Percentiles rank a stretch among this genome's conserved stretches.
These are phyloP conservation scores for Gypsophila paniculata DNA, from an alignment of 179 eudicot genomes.

Conservation along the genomic window DNA sequence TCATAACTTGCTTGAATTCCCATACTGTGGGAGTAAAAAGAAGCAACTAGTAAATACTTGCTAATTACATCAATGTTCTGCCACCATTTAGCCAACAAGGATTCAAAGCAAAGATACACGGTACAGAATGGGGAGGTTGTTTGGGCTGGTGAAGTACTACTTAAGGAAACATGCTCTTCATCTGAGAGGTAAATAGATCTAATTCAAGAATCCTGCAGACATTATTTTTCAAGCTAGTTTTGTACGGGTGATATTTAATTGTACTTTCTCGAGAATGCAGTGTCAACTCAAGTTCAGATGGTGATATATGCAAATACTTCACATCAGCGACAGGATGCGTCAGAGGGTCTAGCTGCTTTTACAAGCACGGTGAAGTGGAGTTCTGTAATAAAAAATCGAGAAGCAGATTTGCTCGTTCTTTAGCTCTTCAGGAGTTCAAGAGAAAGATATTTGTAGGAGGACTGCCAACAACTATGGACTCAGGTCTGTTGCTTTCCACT, in stretches of 20 bases:
- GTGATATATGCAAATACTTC: constrained; percentile 34
- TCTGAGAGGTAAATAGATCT: constrained; percentile 30
- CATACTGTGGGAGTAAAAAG: neutral
- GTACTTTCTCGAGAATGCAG: constrained; percentile 21
- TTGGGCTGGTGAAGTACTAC: constrained; percentile 26
- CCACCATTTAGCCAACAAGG: constrained; percentile 29
- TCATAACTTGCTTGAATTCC: neutral
- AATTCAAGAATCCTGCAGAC: neutral
- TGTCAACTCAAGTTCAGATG: constrained; percentile 26
- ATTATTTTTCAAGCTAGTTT: neutral
- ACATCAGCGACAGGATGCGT: constrained; percentile 34
- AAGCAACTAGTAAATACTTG: neutral
- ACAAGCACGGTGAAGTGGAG: constrained; percentile 34
- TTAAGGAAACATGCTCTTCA: constrained; percentile 25
- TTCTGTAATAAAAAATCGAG: constrained; percentile 18
- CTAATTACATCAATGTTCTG: neutral
- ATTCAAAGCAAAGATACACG: constrained; percentile 30
- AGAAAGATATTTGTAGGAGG: constrained; percentile 40
- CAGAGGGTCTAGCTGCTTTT: constrained; percentile 36
- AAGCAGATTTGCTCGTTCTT: constrained; percentile 23
- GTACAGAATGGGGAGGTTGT: constrained; percentile 30
- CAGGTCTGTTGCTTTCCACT: constrained; percentile 26
- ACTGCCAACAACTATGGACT: constrained; percentile 32
- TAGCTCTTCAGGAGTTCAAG: constrained; percentile 25
- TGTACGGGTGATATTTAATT: neutral